These are phyloP conservation scores for Nemania abortiva DNA, from an alignment of 2,329 filamentous ascomycete species.

Conservation along the genomic window DNA sequence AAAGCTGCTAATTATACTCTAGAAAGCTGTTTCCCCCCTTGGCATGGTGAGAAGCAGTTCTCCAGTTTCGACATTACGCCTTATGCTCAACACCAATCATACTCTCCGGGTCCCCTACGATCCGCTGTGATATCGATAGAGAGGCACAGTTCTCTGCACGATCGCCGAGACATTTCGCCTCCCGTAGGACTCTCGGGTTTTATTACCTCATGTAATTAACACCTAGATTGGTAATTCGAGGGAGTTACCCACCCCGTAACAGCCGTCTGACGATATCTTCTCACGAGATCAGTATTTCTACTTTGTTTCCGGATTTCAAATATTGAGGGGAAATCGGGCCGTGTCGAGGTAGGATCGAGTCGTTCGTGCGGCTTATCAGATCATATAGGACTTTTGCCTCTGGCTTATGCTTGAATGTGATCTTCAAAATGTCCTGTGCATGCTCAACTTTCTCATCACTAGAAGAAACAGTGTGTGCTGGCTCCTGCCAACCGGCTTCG, in stretches of 20 bases:
- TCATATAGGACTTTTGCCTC: background rate
- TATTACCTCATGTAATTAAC: constrained; percentile 2
- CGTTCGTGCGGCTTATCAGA: background rate
- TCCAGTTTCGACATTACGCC: background rate
- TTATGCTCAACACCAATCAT: background rate
- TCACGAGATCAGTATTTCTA: background rate
- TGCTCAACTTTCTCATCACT: background rate
- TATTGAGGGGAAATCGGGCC: constrained; percentile 4
- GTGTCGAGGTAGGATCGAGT: background rate
- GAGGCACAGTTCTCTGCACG: background rate
- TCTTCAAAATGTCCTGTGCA: background rate
- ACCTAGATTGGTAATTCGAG: background rate
- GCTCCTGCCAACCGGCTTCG: background rate
- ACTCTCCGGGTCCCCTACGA: background rate
- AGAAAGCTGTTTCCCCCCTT: background rate
- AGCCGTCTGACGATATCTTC: constrained; percentile 12
- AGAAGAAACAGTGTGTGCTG: background rate
- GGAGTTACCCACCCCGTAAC: constrained; percentile 6
- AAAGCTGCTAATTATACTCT: background rate
- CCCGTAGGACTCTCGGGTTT: constrained; percentile 21
- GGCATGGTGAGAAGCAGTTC: background rate
- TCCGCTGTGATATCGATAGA: background rate
- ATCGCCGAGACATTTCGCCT: background rate
- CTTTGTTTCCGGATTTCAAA: constrained; percentile 16
- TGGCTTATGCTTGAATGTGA: background rate